Percentiles rank a stretch among this genome's conserved stretches.
These are phyloP conservation scores for Neurospora intermedia DNA, from an alignment of 495 filamentous ascomycete species.

Conservation along the genomic window DNA sequence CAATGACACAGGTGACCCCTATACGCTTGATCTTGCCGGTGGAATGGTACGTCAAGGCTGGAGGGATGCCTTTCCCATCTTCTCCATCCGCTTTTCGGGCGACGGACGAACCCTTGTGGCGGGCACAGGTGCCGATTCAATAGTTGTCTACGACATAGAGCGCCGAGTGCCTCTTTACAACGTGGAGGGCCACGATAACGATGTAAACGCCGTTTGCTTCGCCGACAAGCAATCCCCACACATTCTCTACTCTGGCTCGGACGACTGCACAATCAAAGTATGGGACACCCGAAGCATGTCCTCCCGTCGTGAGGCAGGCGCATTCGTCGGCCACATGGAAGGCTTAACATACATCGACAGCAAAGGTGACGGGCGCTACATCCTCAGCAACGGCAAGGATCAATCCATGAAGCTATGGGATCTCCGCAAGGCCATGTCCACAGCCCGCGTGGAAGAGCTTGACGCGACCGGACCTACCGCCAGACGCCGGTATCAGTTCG, in stretches of 20 bases:
- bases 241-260: constrained; percentile 92
- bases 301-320: constrained; percentile 76
- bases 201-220: constrained; percentile 97
- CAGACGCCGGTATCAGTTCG: constrained; percentile 59
- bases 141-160: constrained; percentile 93
- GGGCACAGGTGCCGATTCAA: constrained; percentile 65
- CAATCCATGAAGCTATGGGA: constrained; percentile 99
- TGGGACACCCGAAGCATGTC: constrained; percentile 92
- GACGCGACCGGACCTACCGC: constrained; percentile 23
- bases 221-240: constrained; percentile 84
- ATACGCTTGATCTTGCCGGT: constrained; percentile 56
- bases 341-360: constrained; percentile 92
- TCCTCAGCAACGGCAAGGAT: constrained; percentile 90
- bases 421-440: constrained; percentile 69
- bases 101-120: constrained; percentile 88
- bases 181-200: constrained; percentile 68
- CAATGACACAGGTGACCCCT: constrained; percentile 64
- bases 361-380: constrained; percentile 91
- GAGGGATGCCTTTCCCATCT: constrained; percentile 48
- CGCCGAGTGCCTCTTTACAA: constrained; percentile 59
- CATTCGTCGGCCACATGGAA: constrained; percentile 89
- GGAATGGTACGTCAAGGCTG: not conserved
- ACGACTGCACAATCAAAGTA: constrained; percentile 83
- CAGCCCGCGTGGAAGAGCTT: constrained; percentile 46
- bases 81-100: constrained; percentile 85